A percentile compares a stretch with the other conserved stretches of the same genome.
These are phyloP conservation scores for Eucalyptus shirleyi DNA, from an alignment of 345 rosid species.

Conservation along the genomic window DNA sequence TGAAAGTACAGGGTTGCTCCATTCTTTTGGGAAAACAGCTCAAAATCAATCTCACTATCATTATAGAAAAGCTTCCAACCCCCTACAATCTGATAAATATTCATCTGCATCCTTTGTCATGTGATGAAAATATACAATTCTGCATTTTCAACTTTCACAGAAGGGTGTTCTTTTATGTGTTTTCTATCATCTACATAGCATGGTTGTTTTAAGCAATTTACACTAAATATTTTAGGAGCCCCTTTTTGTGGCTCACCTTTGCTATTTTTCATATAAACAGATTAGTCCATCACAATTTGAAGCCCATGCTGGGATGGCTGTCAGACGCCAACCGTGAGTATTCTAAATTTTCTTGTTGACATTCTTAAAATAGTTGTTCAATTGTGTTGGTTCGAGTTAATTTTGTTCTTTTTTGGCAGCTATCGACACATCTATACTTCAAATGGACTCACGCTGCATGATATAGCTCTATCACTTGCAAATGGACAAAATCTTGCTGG, in stretches of 20 bases:
- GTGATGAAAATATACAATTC: background rate
- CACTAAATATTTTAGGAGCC: background rate
- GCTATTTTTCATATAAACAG: constrained; percentile 21
- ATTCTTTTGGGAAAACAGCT: background rate
- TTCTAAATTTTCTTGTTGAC: background rate
- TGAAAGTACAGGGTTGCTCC: background rate
- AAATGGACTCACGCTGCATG: constrained; percentile 82
- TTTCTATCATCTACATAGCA: background rate
- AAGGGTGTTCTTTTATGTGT: background rate
- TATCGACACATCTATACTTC: constrained; percentile 87
- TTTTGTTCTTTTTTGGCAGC: constrained; percentile 22
- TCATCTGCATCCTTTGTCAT: background rate
- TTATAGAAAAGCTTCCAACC: background rate
- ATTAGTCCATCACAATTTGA: constrained; percentile 98
- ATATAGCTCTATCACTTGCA: constrained; percentile 75
- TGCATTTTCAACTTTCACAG: background rate
- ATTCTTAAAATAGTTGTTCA: background rate
- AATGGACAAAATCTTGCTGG: constrained; percentile 70
- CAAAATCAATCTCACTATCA: background rate
- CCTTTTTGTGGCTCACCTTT: background rate
- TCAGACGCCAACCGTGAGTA: constrained; percentile 98
- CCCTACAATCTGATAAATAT: background rate
- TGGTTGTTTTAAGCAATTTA: background rate
- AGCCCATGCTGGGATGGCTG: constrained; percentile 99
- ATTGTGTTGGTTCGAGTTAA: background rate